Percentiles rank a stretch among this genome's conserved stretches.
These are phyloP conservation scores for Protomyces gravidus DNA, from an alignment of 1,139 yeast species.

Conservation along the genomic window DNA sequence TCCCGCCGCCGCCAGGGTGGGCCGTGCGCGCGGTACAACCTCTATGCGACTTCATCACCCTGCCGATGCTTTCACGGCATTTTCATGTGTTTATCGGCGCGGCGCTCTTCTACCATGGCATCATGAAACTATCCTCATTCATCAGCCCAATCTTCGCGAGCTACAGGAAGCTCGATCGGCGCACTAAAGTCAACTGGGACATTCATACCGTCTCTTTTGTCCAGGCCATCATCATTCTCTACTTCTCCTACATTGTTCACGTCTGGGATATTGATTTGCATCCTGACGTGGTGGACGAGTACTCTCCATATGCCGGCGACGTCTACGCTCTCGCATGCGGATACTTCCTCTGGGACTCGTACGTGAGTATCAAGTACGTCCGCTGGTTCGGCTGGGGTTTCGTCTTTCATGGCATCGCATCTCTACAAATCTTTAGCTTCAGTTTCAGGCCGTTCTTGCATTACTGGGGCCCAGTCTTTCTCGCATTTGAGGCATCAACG, in stretches of 20 bases:
- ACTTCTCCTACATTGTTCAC: conserved; percentile 54
- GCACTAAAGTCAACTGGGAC: conserved; percentile 66
- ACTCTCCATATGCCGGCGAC: conserved; percentile 69
- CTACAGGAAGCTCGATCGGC: conserved; percentile 49
- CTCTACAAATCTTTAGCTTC: conserved; percentile 65
- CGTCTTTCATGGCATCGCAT: conserved; percentile 78
- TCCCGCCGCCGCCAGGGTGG: conserved; percentile 32
- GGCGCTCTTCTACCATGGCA: conserved; percentile 46
- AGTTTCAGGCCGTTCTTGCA: conserved; percentile 65
- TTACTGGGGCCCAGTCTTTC: conserved; percentile 79
- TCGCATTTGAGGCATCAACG: conserved; percentile 83
- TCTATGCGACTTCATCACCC: conserved; percentile 27
- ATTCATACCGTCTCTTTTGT: conserved; percentile 85
- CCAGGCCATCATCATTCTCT: conserved; percentile 46
- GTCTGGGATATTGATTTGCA: conserved; percentile 53
- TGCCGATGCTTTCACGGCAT: conserved; percentile 44
- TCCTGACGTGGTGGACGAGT: conserved; percentile 54
- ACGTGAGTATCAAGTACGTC: conserved; percentile 59
- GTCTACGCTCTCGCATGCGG: conserved; percentile 71
- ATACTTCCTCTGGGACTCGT: conserved; percentile 87
- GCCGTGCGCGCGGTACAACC: conserved; percentile 29
- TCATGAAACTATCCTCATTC: conserved; percentile 47
- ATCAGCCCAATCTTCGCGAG: conserved; percentile 48
- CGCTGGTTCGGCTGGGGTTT: conserved; percentile 75
- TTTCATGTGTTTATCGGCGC: conserved; percentile 52